These are phyloP conservation scores for Articulospora tetracladia DNA, from an alignment of 495 filamentous ascomycete species.

Conservation along the genomic window DNA sequence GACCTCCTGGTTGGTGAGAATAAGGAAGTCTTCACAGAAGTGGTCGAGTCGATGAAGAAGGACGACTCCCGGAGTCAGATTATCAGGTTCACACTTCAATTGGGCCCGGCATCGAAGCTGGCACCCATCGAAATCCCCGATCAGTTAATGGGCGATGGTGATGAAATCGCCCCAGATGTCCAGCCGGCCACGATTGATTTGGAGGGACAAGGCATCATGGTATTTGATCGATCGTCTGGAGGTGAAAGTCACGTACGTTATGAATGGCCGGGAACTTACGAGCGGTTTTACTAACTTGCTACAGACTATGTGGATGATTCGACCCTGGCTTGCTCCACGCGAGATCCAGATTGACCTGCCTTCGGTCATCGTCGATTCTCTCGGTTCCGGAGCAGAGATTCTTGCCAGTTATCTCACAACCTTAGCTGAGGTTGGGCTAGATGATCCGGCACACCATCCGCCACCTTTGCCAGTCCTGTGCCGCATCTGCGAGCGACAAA, in stretches of 20 bases:
- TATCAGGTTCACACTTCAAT: constrained; percentile 74
- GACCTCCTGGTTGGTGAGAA: constrained; percentile 75
- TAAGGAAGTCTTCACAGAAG: constrained; percentile 71
- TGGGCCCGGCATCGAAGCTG: constrained; percentile 72
- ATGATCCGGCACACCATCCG: constrained; percentile 77
- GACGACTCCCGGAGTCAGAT: constrained; percentile 93
- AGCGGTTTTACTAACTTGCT: constrained; percentile 22
- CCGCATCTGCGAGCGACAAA: constrained; percentile 95
- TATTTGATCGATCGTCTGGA: constrained; percentile 84
- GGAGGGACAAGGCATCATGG: constrained; percentile 96
- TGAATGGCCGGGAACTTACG: neutral
- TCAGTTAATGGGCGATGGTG: constrained; percentile 38
- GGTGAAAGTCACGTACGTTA: constrained; percentile 82
- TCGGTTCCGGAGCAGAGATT: constrained; percentile 92
- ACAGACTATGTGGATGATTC: constrained; percentile 99
- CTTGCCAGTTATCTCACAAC: constrained; percentile 89
- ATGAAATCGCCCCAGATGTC: constrained; percentile 30
- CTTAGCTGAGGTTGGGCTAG: constrained; percentile 78
- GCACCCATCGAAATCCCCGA: constrained; percentile 40
- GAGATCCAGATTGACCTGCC: constrained; percentile 96
- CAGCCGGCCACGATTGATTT: constrained; percentile 61
- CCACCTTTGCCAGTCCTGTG: constrained; percentile 88
- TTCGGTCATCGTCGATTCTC: constrained; percentile 82
- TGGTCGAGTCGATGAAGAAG: constrained; percentile 81
- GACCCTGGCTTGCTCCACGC: constrained; percentile 81